These are phyloP conservation scores for Truncatella angustata DNA, from an alignment of 2,329 filamentous ascomycete genomes.

Conservation along the genomic window DNA sequence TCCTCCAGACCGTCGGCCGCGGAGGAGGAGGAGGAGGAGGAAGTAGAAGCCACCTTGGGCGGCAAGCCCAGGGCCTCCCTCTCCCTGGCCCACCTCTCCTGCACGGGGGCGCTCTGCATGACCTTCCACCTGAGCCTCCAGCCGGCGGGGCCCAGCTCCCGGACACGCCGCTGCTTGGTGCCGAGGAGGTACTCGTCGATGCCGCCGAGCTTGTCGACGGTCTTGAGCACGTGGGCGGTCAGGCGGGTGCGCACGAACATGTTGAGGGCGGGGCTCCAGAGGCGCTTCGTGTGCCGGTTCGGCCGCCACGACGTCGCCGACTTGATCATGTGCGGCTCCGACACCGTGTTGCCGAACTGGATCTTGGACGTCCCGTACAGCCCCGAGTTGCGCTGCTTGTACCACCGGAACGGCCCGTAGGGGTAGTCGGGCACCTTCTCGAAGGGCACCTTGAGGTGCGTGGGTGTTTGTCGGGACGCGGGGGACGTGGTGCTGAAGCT, in stretches of 20 bases:
- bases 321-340: slow-evolving; percentile 65
- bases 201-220: slow-evolving; percentile 81
- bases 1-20: slow-evolving; percentile 23
- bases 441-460: slow-evolving; percentile 37
- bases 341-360: slow-evolving; percentile 77
- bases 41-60: slow-evolving; percentile 39
- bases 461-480: slow-evolving; percentile 23
- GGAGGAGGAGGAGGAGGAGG: too few relatives aligned
- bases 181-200: slow-evolving; percentile 90
- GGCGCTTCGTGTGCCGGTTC: slow-evolving; percentile 67
- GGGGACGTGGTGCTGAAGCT: slow-evolving; percentile 22
- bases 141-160: slow-evolving; percentile 83
- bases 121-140: slow-evolving; percentile 89
- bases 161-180: slow-evolving; percentile 72
- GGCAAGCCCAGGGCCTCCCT: slow-evolving; percentile 64
- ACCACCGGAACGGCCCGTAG: slow-evolving; percentile 66
- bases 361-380: slow-evolving; percentile 71
- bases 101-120: slow-evolving; percentile 71
- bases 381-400: slow-evolving; percentile 77
- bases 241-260: slow-evolving; percentile 66
- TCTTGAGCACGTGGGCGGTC: slow-evolving; percentile 67
- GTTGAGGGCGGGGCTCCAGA: slow-evolving; percentile 63
- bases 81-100: slow-evolving; percentile 64
- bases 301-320: slow-evolving; percentile 72
- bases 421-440: slow-evolving; percentile 63